Conservation (phyloP, 1,284 basidiomycete genomes). For the Sanguinoderma infundibulare region DNA sequence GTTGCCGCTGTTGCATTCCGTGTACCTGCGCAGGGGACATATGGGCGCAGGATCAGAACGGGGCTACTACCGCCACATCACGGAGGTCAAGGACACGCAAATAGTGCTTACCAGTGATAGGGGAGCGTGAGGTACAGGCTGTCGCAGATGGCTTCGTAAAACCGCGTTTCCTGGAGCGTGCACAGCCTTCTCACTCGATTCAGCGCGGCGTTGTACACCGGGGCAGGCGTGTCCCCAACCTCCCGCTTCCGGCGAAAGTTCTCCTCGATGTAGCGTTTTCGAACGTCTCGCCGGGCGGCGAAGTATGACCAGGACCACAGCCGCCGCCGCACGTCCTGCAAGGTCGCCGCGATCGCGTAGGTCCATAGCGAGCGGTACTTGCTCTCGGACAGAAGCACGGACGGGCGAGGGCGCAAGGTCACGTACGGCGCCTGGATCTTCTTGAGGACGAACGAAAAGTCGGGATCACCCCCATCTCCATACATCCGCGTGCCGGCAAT, state of each 20-base stretch:
- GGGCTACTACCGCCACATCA: too few species aligned
- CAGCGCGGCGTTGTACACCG: not conserved
- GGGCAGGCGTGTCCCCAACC: not conserved
- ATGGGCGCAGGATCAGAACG: too few species aligned
- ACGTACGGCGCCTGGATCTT: slow-evolving; percentile 7
- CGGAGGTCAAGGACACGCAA: too few species aligned
- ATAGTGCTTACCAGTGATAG: slow-evolving; percentile 1
- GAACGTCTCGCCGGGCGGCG: slow-evolving; percentile 2
- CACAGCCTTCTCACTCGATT: not conserved
- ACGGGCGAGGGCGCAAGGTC: slow-evolving; percentile 2
- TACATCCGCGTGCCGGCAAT: slow-evolving; percentile 3
- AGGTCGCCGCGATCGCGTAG: slow-evolving; percentile 27
- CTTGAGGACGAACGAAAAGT: slow-evolving; percentile 10
- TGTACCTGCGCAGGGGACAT: not conserved
- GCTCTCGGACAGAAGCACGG: not conserved
- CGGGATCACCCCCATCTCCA: not conserved
- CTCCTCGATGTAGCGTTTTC: slow-evolving; percentile 6
- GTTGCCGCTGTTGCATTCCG: not conserved
- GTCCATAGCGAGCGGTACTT: slow-evolving; percentile 26
- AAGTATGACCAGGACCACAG: slow-evolving; percentile 15
- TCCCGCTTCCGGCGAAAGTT: not conserved
- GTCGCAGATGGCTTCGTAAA: slow-evolving; percentile 4
- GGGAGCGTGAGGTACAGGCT: slow-evolving; percentile 1
- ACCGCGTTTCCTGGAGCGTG: slow-evolving; percentile 4
- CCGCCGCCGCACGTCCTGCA: slow-evolving; percentile 21